phyloP scores from a whole-genome alignment of 2,329 filamentous ascomycete species.

The Colletotrichum navitas region DNA sequence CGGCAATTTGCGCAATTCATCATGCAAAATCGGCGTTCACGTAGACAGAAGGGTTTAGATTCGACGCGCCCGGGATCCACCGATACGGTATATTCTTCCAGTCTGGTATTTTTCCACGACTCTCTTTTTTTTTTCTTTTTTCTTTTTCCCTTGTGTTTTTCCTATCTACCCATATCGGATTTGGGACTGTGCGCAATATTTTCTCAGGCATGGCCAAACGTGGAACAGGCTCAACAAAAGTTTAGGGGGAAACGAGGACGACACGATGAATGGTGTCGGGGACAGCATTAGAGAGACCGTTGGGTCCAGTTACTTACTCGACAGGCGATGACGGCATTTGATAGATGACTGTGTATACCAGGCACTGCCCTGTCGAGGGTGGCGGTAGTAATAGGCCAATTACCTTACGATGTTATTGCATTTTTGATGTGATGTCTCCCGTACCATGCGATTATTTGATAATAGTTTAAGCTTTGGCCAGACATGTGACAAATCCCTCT shows the following conservation, averaged over 20 bases:
- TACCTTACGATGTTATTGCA: neutral
- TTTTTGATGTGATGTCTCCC: neutral
- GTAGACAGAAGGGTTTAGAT: constrained; percentile 40
- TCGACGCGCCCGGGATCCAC: constrained; percentile 27
- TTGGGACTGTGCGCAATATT: constrained; percentile 29
- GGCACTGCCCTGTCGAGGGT: constrained; percentile 17
- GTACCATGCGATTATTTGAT: no score
- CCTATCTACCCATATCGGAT: constrained; percentile 28
- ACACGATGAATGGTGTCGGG: constrained; percentile 31
- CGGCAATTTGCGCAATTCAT: constrained; percentile 38
- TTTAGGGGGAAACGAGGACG: constrained; percentile 36
- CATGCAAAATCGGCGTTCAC: constrained; percentile 41
- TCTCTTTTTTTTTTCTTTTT: constrained; percentile 28
- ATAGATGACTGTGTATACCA: constrained; percentile 40
- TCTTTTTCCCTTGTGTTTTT: constrained; percentile 12
- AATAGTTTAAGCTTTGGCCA: neutral
- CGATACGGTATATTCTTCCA: constrained; percentile 9
- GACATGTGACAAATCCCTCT: neutral
- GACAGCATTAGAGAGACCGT: constrained; percentile 39
- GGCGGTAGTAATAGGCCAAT: constrained; percentile 35
- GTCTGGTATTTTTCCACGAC: constrained; percentile 34
- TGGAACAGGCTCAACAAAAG: constrained; percentile 41
- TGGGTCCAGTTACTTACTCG: constrained; percentile 36
- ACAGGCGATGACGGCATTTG: constrained; percentile 21
- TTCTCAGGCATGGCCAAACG: constrained; percentile 40